phyloP scores from a whole-genome alignment of 2,329 filamentous ascomycete genomes.

The Aspergillus clavatus region DNA sequence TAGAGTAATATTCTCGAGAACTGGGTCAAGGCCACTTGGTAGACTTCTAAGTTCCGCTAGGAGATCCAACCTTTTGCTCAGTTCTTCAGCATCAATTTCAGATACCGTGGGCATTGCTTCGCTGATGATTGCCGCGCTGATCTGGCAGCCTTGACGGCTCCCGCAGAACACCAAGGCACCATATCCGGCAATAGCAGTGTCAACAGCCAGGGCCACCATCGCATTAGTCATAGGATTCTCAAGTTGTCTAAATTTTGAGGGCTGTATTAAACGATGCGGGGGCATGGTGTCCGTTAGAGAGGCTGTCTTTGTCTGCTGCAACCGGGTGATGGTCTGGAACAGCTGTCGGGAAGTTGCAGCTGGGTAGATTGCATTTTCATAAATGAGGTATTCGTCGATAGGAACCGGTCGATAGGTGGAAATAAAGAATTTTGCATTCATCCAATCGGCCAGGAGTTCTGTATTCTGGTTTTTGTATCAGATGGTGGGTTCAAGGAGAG shows the following conservation, averaged over 20 bases:
- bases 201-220: conserved; percentile 64
- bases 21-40: conserved; percentile 60
- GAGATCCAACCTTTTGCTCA: conserved; percentile 59
- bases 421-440: conserved; percentile 65
- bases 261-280: conserved; percentile 46
- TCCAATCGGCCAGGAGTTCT: conserved; percentile 63
- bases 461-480: conserved; percentile 55
- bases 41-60: conserved; percentile 63
- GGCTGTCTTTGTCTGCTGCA: conserved; percentile 31
- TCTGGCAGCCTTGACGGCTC: conserved; percentile 63
- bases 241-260: conserved; percentile 58
- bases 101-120: conserved; percentile 56
- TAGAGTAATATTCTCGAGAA: conserved; percentile 59
- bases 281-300: conserved; percentile 32
- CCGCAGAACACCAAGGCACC: conserved; percentile 70
- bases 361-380: conserved; percentile 63
- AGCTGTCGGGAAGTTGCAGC: conserved; percentile 56
- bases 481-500: background rate
- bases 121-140: conserved; percentile 63
- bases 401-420: conserved; percentile 71
- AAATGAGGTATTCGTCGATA: conserved; percentile 69
- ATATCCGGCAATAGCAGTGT: conserved; percentile 64
- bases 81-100: conserved; percentile 45
- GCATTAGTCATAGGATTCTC: conserved; percentile 63
- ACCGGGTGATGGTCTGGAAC: conserved; percentile 54